Evolutionary conservation across 2,329 filamentous ascomycete genomes (phyloP).

Genomic region (Sclerotinia glacialis): DNA sequence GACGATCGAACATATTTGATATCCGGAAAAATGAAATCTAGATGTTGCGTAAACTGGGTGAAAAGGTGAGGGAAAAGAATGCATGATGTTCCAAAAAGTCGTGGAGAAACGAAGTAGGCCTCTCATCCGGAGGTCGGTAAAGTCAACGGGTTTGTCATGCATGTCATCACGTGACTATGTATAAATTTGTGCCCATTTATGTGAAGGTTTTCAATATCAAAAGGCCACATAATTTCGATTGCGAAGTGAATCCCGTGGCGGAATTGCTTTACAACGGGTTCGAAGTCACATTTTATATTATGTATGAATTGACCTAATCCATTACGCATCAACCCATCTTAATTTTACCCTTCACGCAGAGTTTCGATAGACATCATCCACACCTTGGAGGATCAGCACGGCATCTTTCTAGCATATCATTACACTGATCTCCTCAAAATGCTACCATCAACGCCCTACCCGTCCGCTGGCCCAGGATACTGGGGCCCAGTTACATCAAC

Average conservation of each 20-base stretch:
- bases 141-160: neutral
- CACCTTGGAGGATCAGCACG: neutral
- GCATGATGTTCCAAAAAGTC: too few relatives aligned
- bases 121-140: neutral
- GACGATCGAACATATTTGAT: too few relatives aligned
- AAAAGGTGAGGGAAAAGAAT: too few relatives aligned
- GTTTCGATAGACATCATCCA: neutral
- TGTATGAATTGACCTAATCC: neutral
- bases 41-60: too few relatives aligned
- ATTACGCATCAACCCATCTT: neutral
- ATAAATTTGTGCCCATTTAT: neutral
- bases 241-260: neutral
- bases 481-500: slow-evolving; percentile 8
- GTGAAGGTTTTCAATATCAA: neutral
- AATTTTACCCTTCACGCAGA: neutral
- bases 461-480: neutral
- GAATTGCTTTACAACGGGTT: too few relatives aligned
- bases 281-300: neutral
- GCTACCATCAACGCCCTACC: slow-evolving; percentile 5
- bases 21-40: too few relatives aligned
- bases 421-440: neutral
- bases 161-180: neutral
- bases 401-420: neutral
- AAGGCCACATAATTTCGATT: neutral
- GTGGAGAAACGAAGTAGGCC: too few relatives aligned